Conservation (phyloP, 2,329 filamentous ascomycete species). For the Alternaria hordeiaustralica region DNA sequence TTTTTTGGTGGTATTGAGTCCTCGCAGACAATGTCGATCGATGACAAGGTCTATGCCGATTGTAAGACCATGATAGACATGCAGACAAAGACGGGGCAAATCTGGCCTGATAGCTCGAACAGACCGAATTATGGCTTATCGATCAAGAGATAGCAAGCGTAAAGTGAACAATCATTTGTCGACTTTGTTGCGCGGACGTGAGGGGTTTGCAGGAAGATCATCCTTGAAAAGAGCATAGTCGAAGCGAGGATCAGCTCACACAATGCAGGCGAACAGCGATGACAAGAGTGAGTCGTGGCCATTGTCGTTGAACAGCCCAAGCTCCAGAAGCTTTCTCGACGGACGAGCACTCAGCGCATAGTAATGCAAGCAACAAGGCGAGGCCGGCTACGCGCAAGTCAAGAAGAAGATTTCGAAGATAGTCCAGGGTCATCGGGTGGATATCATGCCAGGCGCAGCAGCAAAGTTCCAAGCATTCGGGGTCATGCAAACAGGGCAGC, state of each 20-base stretch:
- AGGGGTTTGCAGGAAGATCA: conserved; percentile 8
- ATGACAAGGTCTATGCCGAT: too few relatives aligned
- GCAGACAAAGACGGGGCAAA: too few relatives aligned
- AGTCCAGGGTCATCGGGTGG: conserved; percentile 18
- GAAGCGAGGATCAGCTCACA: conserved; percentile 21
- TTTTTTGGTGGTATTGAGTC: too few relatives aligned
- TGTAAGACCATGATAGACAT: too few relatives aligned
- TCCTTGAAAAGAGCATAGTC: conserved; percentile 15
- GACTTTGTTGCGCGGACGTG: neutral
- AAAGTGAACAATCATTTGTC: neutral
- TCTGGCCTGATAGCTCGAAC: too few relatives aligned
- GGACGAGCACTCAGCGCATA: conserved; percentile 24
- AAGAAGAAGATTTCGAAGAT: conserved; percentile 26
- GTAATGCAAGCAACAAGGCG: conserved; percentile 27
- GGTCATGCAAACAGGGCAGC: conserved; percentile 48
- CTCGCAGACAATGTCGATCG: too few relatives aligned
- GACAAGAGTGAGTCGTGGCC: conserved; percentile 5
- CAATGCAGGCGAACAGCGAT: conserved; percentile 17
- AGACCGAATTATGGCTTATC: too few relatives aligned
- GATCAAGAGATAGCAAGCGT: neutral
- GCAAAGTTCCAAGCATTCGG: conserved; percentile 36
- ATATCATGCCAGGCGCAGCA: conserved; percentile 36
- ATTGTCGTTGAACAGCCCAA: neutral
- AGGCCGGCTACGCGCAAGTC: conserved; percentile 24
- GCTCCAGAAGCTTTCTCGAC: conserved; percentile 3